Evolutionary conservation across 2,329 filamentous ascomycete genomes (phyloP).

Genomic region (Calonectria multiphialidica): DNA sequence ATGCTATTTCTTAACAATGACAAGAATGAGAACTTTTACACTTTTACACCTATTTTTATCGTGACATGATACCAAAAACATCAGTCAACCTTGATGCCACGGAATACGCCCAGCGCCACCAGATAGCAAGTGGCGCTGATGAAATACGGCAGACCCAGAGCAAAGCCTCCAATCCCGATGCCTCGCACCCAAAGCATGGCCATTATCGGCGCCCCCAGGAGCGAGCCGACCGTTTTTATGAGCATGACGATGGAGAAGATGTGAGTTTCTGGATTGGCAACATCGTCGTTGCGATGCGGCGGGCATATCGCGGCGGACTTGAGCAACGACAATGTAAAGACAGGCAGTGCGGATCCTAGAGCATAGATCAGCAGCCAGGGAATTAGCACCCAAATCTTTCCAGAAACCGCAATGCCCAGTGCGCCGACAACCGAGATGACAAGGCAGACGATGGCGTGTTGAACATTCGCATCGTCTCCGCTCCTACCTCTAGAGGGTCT

Average conservation of each 20-base stretch:
- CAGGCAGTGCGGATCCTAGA: conserved; percentile 61
- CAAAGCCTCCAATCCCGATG: conserved; percentile 50
- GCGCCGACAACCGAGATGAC: conserved; percentile 51
- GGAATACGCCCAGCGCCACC: conserved; percentile 34
- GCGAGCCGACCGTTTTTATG: conserved; percentile 60
- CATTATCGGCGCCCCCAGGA: conserved; percentile 62
- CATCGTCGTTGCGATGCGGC: neutral
- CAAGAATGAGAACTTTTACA: too few relatives aligned
- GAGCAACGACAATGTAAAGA: conserved; percentile 62
- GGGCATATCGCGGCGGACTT: conserved; percentile 55
- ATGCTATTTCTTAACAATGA: too few relatives aligned
- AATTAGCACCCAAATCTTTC: conserved; percentile 54
- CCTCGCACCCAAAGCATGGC: conserved; percentile 60
- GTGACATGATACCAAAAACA: too few relatives aligned
- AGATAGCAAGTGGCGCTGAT: conserved; percentile 38
- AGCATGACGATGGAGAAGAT: conserved; percentile 66
- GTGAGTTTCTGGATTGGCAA: conserved; percentile 51
- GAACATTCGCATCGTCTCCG: conserved; percentile 34
- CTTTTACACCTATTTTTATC: too few relatives aligned
- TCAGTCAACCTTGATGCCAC: conserved; percentile 24
- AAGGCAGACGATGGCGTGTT: conserved; percentile 35
- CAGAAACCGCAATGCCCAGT: conserved; percentile 55
- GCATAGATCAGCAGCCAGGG: conserved; percentile 60
- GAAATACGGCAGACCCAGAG: conserved; percentile 43
- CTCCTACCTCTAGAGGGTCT: neutral